phyloP scores from a whole-genome alignment of 306 rosid genomes.

The Gynostemma pentaphyllum region DNA sequence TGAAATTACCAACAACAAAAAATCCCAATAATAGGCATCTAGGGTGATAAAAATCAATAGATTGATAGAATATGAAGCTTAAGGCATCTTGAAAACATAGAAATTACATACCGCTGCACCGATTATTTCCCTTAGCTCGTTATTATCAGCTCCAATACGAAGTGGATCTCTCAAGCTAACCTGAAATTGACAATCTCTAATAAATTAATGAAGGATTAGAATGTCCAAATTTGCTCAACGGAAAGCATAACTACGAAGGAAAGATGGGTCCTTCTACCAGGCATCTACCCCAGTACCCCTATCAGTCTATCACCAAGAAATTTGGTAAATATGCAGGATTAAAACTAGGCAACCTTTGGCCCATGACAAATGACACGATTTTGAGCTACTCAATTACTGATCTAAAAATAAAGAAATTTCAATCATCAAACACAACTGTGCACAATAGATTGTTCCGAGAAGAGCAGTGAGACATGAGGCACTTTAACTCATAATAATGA shows the following conservation, averaged over 20 bases:
- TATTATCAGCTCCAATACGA: slow-evolving; percentile 59
- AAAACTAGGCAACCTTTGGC: not conserved
- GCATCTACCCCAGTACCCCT: not conserved
- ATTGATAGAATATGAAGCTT: slow-evolving; percentile 1
- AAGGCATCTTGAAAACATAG: not conserved
- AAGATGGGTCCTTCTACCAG: not conserved
- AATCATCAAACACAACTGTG: not conserved
- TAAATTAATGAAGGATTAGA: not conserved
- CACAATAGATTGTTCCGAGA: not conserved
- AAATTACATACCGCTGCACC: slow-evolving; percentile 62
- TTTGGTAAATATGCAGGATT: not conserved
- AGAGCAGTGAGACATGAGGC: too few species aligned
- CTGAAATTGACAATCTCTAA: slow-evolving; percentile 22
- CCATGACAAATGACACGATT: not conserved
- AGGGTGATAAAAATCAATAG: not conserved
- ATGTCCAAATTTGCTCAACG: not conserved
- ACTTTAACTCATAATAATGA: too few species aligned
- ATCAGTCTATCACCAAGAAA: not conserved
- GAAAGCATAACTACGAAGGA: not conserved
- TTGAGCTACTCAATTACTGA: not conserved
- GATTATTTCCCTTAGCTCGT: slow-evolving; percentile 57
- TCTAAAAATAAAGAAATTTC: not conserved
- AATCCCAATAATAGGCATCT: not conserved
- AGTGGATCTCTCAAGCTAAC: slow-evolving; percentile 91
- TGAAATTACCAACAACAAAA: not conserved